These are phyloP conservation scores for Lipomyces sp. DNA, from an alignment of 805 yeast genomes.

Conservation along the genomic window DNA sequence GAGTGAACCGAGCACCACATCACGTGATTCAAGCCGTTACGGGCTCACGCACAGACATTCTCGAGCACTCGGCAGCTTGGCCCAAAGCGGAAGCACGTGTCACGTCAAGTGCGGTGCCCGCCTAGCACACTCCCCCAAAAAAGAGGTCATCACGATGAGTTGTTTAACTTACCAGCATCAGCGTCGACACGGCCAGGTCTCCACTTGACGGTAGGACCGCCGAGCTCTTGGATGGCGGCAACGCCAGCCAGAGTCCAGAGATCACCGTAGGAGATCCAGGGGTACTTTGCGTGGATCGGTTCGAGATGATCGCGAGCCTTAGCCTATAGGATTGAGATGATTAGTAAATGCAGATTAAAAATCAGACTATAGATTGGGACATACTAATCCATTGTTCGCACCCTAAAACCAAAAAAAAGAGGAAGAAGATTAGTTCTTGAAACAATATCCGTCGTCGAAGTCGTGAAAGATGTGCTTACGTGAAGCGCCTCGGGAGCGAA, in stretches of 20 bases:
- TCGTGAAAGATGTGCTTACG: constrained; percentile 1
- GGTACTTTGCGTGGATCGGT: constrained; percentile 53
- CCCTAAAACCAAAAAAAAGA: constrained; percentile 32
- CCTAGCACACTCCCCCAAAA: no score
- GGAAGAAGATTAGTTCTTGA: constrained; percentile 1
- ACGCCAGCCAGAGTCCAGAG: constrained; percentile 73
- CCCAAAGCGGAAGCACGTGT: no score
- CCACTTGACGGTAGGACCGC: constrained; percentile 67
- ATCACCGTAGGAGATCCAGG: constrained; percentile 63
- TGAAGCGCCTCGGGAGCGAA: constrained; percentile 16
- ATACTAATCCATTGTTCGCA: constrained; percentile 47
- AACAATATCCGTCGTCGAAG: neutral
- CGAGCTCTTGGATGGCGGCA: constrained; percentile 58
- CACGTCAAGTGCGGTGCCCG: no score
- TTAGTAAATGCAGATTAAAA: constrained; percentile 26
- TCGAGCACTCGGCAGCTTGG: no score
- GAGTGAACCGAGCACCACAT: no score
- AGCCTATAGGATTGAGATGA: constrained; percentile 30
- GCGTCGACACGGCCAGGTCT: constrained; percentile 65
- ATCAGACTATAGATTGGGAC: neutral
- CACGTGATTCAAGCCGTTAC: no score
- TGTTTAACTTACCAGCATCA: constrained; percentile 23
- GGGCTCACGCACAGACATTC: no score
- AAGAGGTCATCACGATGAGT: no score
- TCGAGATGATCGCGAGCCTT: constrained; percentile 55